Evolutionary conservation across 768 basidiomycete species (phyloP), one percentile per base, ranked within the genome.

Genomic region (Tylopilus cervinicoccineus): DNA sequence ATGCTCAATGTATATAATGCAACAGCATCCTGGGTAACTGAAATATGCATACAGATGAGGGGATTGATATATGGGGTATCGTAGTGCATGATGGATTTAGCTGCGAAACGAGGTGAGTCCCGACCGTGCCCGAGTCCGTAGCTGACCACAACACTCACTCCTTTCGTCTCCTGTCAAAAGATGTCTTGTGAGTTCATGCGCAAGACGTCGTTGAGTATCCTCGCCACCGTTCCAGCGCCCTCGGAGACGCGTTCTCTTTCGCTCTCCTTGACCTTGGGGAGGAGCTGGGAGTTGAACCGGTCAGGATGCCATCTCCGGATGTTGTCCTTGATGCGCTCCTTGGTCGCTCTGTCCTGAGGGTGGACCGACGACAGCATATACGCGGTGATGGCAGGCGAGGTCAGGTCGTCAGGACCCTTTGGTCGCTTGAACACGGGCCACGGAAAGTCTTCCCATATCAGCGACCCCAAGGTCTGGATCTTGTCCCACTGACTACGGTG

Each of bases 291-390:
- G 55, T 89, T 84, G 59, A 91, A 90, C 28, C 85, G 80, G 67
- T 91, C 88, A 5, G 88, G 88, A 66, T 91, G 88, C 88, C 87
- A 91, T 54, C 76, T 70, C 65, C 78, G 76, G 56, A 91, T 75
- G 45, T 82, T 79, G 51, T 89, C 87, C 70, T 81, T 86, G 54
- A 88, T 74, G 13, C 86, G 80, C 56, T 89, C 88, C 68, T 85
- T 86, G 42, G 72, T 57, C 39, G 70, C 70, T 65, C 76, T 79
- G 42, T 72, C 55, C 58, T 73, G 76, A 1, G 82, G 78, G 52
- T 79, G 76, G 48, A 77, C 63, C 11, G 77, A 70, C 14, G 81
- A 81, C 47, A 78, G 68, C 58, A 88, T 73, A 55, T 88, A 88
- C 27, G 79, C 77, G 37, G 72, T 71, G 56, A 89, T 76, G 10